Conservation (phyloP, 306 rosid genomes). For the Trifolium fragiferum region DNA sequence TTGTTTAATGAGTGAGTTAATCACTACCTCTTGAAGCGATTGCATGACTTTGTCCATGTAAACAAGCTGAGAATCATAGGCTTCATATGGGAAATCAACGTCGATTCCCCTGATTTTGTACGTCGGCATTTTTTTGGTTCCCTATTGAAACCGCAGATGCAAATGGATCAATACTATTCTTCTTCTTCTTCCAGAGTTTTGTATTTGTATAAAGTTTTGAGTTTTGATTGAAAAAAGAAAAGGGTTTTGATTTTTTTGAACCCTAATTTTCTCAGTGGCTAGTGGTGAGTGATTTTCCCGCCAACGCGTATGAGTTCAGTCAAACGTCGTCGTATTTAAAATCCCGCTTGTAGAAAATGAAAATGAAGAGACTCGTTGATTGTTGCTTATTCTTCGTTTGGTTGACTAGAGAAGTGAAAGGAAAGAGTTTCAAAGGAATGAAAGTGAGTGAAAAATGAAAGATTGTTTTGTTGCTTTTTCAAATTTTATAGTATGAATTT, state of each 20-base stretch:
- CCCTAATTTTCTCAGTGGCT: constrained; percentile 52
- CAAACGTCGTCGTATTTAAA: not conserved
- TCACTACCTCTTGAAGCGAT: constrained; percentile 75
- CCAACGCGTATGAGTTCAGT: constrained; percentile 32
- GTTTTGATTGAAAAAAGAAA: not conserved
- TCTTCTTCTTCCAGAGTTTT: not conserved
- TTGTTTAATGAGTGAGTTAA: not conserved
- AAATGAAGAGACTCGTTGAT: no score
- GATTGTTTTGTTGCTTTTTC: no score
- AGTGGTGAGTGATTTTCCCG: constrained; percentile 53
- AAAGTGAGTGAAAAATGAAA: no score
- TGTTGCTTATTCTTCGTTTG: no score
- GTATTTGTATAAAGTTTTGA: not conserved
- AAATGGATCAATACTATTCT: not conserved
- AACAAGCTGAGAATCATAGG: constrained; percentile 90
- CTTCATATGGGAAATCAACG: constrained; percentile 86
- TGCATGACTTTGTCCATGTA: constrained; percentile 96
- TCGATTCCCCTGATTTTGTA: constrained; percentile 77
- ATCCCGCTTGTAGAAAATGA: no score
- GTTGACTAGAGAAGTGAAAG: no score
- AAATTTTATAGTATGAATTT: no score
- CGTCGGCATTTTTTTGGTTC: constrained; percentile 66
- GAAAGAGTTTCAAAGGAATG: no score
- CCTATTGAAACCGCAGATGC: not conserved
- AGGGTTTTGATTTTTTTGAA: not conserved